Conservation (phyloP, 768 basidiomycete species). For the Lactifluus subvellereus region DNA sequence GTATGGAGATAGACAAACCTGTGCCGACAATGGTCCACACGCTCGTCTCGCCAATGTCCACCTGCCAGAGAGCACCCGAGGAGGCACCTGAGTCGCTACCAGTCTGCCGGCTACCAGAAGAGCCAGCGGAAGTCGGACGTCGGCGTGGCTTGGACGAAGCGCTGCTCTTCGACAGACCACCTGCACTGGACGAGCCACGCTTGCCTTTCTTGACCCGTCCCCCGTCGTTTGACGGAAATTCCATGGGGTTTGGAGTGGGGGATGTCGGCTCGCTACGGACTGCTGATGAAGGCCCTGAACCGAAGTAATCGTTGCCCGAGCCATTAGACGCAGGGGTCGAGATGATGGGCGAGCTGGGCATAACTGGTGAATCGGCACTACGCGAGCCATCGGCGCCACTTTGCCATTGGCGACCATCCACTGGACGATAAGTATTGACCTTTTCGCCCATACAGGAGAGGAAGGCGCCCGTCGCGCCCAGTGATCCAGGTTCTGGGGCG, state of each 20-base stretch:
- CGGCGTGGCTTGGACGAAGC: conserved; percentile 55
- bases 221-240: conserved; percentile 75
- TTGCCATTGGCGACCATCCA: conserved; percentile 73
- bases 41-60: conserved; percentile 89
- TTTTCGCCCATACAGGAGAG: conserved; percentile 90
- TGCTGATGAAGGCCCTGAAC: conserved; percentile 32
- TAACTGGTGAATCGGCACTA: conserved; percentile 43
- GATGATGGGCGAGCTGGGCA: conserved; percentile 66
- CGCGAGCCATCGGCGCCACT: conserved; percentile 28
- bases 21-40: conserved; percentile 94
- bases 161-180: conserved; percentile 48
- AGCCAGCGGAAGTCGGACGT: conserved; percentile 65
- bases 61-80: conserved; percentile 79
- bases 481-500: conserved; percentile 69
- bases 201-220: conserved; percentile 78
- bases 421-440: conserved; percentile 83
- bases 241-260: conserved; percentile 48
- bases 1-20: conserved; percentile 42
- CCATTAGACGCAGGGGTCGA: conserved; percentile 53
- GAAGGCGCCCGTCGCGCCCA: conserved; percentile 76
- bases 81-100: conserved; percentile 63
- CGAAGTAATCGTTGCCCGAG: conserved; percentile 60
- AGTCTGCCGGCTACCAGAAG: conserved; percentile 47
- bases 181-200: conserved; percentile 69
- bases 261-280: conserved; percentile 64